Conservation (phyloP, 768 basidiomycete genomes). For the Hericium erinaceus region DNA sequence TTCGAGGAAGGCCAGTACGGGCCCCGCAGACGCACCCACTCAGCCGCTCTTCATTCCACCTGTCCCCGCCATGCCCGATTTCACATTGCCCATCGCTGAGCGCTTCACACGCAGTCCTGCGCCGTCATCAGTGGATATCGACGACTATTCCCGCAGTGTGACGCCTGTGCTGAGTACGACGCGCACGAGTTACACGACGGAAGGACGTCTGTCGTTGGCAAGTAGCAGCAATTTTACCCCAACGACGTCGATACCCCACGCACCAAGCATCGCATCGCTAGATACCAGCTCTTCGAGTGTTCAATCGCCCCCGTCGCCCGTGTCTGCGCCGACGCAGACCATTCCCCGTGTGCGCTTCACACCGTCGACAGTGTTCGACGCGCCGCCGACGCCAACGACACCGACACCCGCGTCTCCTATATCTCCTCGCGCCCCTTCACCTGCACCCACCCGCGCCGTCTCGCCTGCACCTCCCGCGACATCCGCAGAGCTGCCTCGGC, state of each 20-base stretch:
- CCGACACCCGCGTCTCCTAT: neutral
- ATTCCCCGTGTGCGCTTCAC: slow-evolving; percentile 7
- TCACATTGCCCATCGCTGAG: slow-evolving; percentile 1
- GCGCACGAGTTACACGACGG: neutral
- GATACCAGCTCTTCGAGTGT: neutral
- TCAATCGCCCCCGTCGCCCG: neutral
- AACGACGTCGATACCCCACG: neutral
- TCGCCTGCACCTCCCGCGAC: neutral
- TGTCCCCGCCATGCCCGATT: slow-evolving; percentile 6
- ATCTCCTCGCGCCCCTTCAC: neutral
- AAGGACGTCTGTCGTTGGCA: neutral
- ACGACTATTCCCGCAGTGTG: neutral
- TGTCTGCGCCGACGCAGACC: neutral
- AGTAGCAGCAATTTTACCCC: neutral
- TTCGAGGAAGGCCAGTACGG: neutral
- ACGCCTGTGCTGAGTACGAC: neutral
- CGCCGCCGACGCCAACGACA: neutral
- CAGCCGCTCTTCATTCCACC: slow-evolving; percentile 1
- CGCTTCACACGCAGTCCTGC: slow-evolving; percentile 1
- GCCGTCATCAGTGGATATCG: neutral
- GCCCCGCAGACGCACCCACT: neutral
- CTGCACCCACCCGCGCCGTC: neutral
- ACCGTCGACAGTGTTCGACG: slow-evolving; percentile 5
- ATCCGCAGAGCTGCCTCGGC: neutral
- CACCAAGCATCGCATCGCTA: neutral